A percentile compares a stretch with the other conserved stretches of the same genome.
phyloP scores from a whole-genome alignment of 1,284 basidiomycete genomes.

The Malassezia yamatoensis region DNA sequence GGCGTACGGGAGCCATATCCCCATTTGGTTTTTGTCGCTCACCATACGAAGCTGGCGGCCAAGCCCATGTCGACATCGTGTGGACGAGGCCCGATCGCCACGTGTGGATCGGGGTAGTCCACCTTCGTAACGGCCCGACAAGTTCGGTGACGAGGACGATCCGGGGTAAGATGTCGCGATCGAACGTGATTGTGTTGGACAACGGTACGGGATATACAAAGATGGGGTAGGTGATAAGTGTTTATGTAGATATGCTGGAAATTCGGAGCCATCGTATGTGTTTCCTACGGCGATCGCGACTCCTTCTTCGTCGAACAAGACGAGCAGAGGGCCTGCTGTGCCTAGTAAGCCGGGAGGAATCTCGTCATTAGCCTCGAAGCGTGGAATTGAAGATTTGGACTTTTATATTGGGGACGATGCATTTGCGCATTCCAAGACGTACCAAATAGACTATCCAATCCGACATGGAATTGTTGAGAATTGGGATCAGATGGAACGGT shows the following conservation, averaged over 20 bases:
- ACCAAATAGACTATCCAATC: slow-evolving; percentile 92
- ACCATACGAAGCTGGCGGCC: slow-evolving; percentile 4
- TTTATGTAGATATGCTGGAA: slow-evolving; percentile 74
- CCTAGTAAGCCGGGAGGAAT: slow-evolving; percentile 63
- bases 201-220: slow-evolving; percentile 1
- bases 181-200: slow-evolving; percentile 44
- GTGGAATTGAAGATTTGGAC: slow-evolving; percentile 96
- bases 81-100: slow-evolving; percentile 1
- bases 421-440: slow-evolving; percentile 77
- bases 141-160: background rate
- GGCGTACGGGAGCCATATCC: slow-evolving; percentile 11
- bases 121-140: background rate
- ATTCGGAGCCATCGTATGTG: slow-evolving; percentile 87
- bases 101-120: background rate
- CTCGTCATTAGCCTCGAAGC: slow-evolving; percentile 63
- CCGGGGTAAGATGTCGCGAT: slow-evolving; percentile 35
- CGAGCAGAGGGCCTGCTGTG: slow-evolving; percentile 58
- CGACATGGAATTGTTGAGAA: slow-evolving; percentile 97
- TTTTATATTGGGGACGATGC: slow-evolving; percentile 99
- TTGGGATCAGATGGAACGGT: slow-evolving; percentile 99
- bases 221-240: slow-evolving; percentile 64
- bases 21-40: slow-evolving; percentile 3
- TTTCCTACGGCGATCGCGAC: slow-evolving; percentile 48
- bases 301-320: slow-evolving; percentile 26
- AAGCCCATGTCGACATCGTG: background rate